A percentile compares a stretch with the other conserved stretches of the same genome.
Evolutionary conservation across 139 green algal species (phyloP).

Genomic region (Asterochloris erici): DNA sequence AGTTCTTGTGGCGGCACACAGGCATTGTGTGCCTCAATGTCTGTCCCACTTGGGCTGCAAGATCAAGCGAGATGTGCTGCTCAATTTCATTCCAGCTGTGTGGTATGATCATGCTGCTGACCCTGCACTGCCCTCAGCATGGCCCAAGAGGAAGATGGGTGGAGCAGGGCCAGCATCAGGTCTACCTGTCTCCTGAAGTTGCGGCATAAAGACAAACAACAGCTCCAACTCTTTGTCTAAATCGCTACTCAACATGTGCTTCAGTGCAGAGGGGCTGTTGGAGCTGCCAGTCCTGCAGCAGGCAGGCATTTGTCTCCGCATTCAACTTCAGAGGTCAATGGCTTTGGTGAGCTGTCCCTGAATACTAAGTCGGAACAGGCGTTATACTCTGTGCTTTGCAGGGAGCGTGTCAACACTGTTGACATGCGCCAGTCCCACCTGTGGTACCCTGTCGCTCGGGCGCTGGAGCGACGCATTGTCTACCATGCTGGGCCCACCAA

Average conservation of each 20-base stretch:
- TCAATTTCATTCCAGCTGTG: too few species aligned
- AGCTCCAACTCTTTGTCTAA: background rate
- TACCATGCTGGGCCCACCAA: conserved; percentile 96
- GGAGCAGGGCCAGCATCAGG: too few species aligned
- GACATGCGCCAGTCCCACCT: conserved; percentile 55
- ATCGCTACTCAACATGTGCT: background rate
- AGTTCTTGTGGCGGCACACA: too few species aligned
- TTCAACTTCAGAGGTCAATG: background rate
- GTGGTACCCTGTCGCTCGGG: conserved; percentile 83
- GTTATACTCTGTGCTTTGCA: conserved; percentile 1
- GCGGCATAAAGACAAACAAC: too few species aligned
- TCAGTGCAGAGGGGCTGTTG: background rate
- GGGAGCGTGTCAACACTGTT: conserved; percentile 33
- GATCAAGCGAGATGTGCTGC: too few species aligned
- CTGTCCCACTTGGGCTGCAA: too few species aligned
- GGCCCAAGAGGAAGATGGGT: too few species aligned
- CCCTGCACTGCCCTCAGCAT: too few species aligned
- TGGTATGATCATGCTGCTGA: too few species aligned
- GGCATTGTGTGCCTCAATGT: too few species aligned
- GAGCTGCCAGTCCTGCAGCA: background rate
- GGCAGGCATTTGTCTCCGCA: background rate
- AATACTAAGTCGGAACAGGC: background rate
- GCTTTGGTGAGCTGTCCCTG: background rate
- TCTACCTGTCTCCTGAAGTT: too few species aligned
- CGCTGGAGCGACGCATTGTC: conserved; percentile 76